Base-by-base conservation (phyloP, 2,329 filamentous ascomycete species). In the Claviceps humidiphila region DNA sequence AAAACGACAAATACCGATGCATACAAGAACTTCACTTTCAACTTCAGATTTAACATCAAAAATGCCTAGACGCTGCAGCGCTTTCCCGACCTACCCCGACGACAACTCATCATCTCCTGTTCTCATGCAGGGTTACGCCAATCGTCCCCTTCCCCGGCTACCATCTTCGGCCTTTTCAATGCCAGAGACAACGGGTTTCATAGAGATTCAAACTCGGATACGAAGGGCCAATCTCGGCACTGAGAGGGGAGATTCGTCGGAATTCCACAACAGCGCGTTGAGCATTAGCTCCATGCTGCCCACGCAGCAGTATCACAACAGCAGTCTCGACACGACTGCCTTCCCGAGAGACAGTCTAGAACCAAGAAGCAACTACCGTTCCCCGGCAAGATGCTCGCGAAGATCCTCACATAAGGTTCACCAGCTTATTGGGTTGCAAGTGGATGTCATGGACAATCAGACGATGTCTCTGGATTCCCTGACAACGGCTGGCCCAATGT, bases 361-460 rank as follows among this genome's bases (percentile, higher is more conserved):
- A 26, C 38, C 38, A 17, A 47, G 47, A n/a, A 50, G 24, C 41
- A 51, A 39, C 45, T 42, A 14, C 41, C 26, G 26, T 3, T 30
- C 48, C 26, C 26, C 45, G 34, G n/a, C 30, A 14, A 26, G 47
- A 43, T 24, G n/a, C 38, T 48, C 40, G 20, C 58, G 56, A 9
- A 60, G 62, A 1, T 67, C 70, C 0, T 64, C 64, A 0, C 60
- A 62, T 44, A 74, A 74, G 60, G 62, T 73, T 43, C 63, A 65
- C 38, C 68, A 72, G 56, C 63, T 74, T 14, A 73, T 63, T 5
- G 72, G 71, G 1, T 61, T 68, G 30, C 67, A 70, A 42, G 45
- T 72, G n/a, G 61, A 63, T 47, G 54, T 64, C 17, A 54, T 54
- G 56, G 53, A 59, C 20, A 53, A 55, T 16, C 45, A 45, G 11